Conservation (phyloP, 345 rosid species). For the Populus davidiana region DNA sequence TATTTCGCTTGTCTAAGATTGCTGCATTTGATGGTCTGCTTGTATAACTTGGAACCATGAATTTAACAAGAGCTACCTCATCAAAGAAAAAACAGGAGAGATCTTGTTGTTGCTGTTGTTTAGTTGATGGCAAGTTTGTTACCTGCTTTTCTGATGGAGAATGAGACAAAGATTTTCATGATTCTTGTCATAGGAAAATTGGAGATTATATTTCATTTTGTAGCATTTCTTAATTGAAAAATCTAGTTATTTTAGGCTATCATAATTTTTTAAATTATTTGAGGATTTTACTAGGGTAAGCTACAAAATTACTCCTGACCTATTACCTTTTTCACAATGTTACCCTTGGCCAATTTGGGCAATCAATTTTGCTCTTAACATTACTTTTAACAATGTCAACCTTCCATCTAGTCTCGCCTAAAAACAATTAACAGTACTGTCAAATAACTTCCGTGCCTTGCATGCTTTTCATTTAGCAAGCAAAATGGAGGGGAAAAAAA, state of each 20-base stretch:
- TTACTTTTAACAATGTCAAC: background rate
- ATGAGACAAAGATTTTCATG: background rate
- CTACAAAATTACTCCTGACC: background rate
- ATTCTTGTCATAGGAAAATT: background rate
- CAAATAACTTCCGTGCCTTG: no score
- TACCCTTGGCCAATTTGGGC: background rate
- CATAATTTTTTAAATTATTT: background rate
- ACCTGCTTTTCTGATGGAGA: background rate
- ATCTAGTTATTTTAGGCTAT: background rate
- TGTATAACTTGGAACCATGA: background rate
- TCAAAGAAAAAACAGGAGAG: background rate
- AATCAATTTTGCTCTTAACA: background rate
- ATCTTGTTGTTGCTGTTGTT: background rate
- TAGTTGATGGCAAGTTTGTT: background rate
- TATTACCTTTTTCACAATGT: background rate
- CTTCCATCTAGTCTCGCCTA: background rate
- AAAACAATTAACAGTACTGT: no score
- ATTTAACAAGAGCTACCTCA: background rate
- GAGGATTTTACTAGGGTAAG: background rate
- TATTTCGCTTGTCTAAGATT: background rate
- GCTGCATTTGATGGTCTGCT: background rate
- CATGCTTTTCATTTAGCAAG: no score
- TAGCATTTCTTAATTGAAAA: background rate
- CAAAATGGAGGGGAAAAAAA: no score
- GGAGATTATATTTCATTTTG: background rate